Evolutionary conservation across 192 early-diverging fungal species (phyloP), one percentile per base, ranked within the genome.

Genomic region (Phlyctochytrium arcticum): DNA sequence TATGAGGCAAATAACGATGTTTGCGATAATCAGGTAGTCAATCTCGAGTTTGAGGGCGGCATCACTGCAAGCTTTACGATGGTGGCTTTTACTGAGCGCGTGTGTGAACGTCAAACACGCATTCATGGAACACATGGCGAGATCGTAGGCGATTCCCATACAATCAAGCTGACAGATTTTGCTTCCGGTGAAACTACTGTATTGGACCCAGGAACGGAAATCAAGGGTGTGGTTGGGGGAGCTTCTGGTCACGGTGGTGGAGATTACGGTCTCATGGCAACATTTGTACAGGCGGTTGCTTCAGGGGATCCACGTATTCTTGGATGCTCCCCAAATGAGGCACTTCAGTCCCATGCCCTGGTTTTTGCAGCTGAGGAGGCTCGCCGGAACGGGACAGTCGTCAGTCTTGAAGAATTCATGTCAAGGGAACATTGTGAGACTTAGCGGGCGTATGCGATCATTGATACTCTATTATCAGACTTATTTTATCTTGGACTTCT

Each of bases 1-100:
- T 89, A 87, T 61, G 86, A 88, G 67, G 70, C 71, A 59, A 80
- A 82, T 59, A 89, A 89, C 44, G 85, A 89, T 60, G 88, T 89
- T 6, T 80, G 76, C 37, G 86, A 89, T 58, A 69, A 89, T 55
- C 86, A 89, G 54, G 83, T 85, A 6, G 81, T 83, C 8, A 78
- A 75, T 34, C 63, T 85, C 31, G 75, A 81, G 62, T 82, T 84
- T 67, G 73, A 71, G 36, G 77, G 74, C 57, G 78, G 74, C 54
- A 44, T 57, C 24, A 82, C 72, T 24, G 84, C 79, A 34, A 71
- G 74, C 30, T 77, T 86, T 63, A 76, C 78, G 7, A 82, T 86
- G 78, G 72, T 84, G 32, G 84, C 80, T 3, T 81, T 80, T 59
- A 81, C 80, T 4, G 72, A 78, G 46, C 56, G 69, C 2, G 60